Conservation (phyloP, 1,284 basidiomycete species). For the Athelia psychrophila region DNA sequence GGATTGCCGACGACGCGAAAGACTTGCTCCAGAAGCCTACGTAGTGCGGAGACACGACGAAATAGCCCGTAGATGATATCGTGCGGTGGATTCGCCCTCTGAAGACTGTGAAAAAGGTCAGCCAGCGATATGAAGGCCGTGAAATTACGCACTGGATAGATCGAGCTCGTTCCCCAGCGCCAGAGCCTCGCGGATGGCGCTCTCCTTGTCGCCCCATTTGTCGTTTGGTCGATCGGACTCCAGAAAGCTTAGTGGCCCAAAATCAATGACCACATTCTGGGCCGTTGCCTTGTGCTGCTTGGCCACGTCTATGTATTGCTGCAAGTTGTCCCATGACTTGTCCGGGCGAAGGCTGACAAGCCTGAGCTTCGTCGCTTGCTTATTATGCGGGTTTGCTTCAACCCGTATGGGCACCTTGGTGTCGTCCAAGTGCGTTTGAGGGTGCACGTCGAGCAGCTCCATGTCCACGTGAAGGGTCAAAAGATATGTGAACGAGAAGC, state of each 20-base stretch:
- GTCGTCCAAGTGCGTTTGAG: neutral
- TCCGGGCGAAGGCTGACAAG: conserved; percentile 27
- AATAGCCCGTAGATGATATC: conserved; percentile 38
- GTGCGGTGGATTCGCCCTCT: conserved; percentile 34
- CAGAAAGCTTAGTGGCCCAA: conserved; percentile 37
- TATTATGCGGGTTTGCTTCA: conserved; percentile 12
- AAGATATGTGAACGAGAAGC: neutral
- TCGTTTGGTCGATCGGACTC: conserved; percentile 19
- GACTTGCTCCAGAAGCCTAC: conserved; percentile 51
- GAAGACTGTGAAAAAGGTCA: conserved; percentile 32
- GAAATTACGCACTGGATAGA: conserved; percentile 37
- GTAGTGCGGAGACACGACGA: conserved; percentile 40
- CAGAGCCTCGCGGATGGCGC: conserved; percentile 29
- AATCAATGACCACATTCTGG: conserved; percentile 26
- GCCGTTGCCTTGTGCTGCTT: conserved; percentile 19
- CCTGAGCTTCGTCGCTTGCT: conserved; percentile 21
- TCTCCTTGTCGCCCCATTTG: conserved; percentile 21
- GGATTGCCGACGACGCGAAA: conserved; percentile 35
- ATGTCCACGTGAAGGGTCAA: conserved; percentile 11
- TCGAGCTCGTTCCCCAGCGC: conserved; percentile 31
- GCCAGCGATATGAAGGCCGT: too few relatives aligned
- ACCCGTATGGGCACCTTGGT: neutral
- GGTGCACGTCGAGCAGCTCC: neutral
- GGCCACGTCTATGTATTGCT: conserved; percentile 24
- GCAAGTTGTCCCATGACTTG: conserved; percentile 26